These are phyloP conservation scores for Nicotiana undulata DNA, from an alignment of 257 asterid genomes.

Conservation along the genomic window DNA sequence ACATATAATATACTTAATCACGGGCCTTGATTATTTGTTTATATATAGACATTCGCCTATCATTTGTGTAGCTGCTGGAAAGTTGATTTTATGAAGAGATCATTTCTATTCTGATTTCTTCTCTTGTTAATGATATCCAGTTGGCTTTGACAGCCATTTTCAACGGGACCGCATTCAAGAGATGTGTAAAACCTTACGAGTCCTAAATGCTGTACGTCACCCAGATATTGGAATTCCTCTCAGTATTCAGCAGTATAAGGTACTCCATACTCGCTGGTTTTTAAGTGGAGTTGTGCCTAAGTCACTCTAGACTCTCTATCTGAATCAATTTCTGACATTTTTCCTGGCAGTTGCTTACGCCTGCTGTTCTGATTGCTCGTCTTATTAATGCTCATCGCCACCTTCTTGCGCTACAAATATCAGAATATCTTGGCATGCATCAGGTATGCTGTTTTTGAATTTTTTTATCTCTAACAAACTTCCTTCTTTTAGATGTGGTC, in stretches of 20 bases:
- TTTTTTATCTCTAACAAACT: neutral
- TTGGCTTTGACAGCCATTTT: conserved; percentile 92
- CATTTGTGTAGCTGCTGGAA: neutral
- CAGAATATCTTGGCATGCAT: conserved; percentile 75
- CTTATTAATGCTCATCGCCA: conserved; percentile 78
- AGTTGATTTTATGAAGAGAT: conserved; percentile 20
- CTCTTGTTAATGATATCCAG: conserved; percentile 76
- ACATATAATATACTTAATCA: too few species aligned
- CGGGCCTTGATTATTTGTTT: neutral
- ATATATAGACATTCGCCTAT: neutral
- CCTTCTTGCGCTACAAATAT: conserved; percentile 76
- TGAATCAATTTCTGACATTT: neutral
- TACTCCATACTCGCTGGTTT: conserved; percentile 16
- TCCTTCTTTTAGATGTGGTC: neutral
- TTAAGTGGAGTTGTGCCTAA: neutral
- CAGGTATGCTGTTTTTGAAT: conserved; percentile 44
- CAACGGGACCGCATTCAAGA: conserved; percentile 85
- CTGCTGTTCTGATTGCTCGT: conserved; percentile 81
- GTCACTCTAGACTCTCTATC: neutral
- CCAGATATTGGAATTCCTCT: conserved; percentile 78
- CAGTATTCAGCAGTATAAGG: conserved; percentile 96
- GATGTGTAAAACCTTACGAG: conserved; percentile 75
- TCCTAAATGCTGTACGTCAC: conserved; percentile 80
- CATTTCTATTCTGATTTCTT: conserved; percentile 46
- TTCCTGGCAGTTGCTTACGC: conserved; percentile 73